Evolutionary conservation across 2,329 filamentous ascomycete species (phyloP), one percentile per base, ranked within the genome.

Genomic region (Dactylonectria estremocensis): DNA sequence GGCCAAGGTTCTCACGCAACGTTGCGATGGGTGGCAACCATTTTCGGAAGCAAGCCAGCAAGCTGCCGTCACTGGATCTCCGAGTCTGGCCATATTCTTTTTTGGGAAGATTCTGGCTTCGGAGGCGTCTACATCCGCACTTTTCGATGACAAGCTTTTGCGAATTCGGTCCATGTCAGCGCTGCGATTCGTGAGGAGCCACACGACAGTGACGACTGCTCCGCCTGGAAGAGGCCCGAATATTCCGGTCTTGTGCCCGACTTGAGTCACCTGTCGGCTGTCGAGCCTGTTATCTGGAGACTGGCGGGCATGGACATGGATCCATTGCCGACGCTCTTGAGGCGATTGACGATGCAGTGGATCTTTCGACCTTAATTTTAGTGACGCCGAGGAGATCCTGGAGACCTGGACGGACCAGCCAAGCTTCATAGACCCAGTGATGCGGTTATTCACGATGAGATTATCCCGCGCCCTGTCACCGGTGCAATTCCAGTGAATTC

Each of bases 1-100:
- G 31, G 53, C 59, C 64, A 68, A 57, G 55, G 65, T 64, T 68
- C 69, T 61, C 67, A 66, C 66, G 63, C 69, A 75, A 74, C 72
- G 72, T 74, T 74, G 71, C 72, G 61, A 53, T 37, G 56, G 61
- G 64, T 62, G 57, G 46, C 54, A 50, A 46, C 59, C 52, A 63
- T 58, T 54, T 56, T 57, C 43, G 69, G 53, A 57, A 61, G 40
- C 18, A 57, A 35, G 52, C 10, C 14, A 31, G 24, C 52, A 14
- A 28, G 33, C 52, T 6, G 16, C 53, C 20, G 58, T 56, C 57
- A 57, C 45, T 57, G 52, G 63, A 46, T 33, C 45, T 10, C 20
- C 24, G 37, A 9, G 31, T n/a, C 33, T 43, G 35, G 49, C 20
- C 46, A 24, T 53, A 33, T 56, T 61, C 64, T 61, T 49, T 49